These are phyloP conservation scores for Komagataella pastoris DNA, from an alignment of 805 yeast genomes.

Conservation along the genomic window DNA sequence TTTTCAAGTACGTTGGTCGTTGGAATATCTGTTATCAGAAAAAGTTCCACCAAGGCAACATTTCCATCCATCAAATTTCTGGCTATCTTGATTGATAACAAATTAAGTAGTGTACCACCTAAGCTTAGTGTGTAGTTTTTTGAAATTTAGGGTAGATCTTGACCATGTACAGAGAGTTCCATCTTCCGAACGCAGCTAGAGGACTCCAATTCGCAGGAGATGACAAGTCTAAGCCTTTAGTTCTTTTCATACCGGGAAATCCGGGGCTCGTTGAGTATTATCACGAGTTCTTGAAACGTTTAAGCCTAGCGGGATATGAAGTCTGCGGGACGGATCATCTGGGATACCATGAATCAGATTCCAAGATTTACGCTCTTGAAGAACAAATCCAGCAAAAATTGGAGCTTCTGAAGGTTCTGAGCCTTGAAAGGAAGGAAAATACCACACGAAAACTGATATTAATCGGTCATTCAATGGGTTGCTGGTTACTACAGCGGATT, in stretches of 20 bases:
- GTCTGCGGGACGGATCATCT: neutral
- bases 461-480: conserved; percentile 64
- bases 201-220: neutral
- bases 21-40: conserved; percentile 11
- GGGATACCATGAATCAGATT: neutral
- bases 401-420: conserved; percentile 27
- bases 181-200: neutral
- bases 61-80: neutral
- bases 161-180: neutral
- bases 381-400: conserved; percentile 49
- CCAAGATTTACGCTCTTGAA: conserved; percentile 24
- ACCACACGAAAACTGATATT: conserved; percentile 25
- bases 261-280: conserved; percentile 66
- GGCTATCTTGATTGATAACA: neutral
- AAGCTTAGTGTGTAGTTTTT: neutral
- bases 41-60: neutral
- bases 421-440: conserved; percentile 6
- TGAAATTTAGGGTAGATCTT: neutral
- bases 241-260: conserved; percentile 62
- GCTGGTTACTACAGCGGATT: conserved; percentile 46
- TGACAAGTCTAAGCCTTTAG: conserved; percentile 17
- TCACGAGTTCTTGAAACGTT: conserved; percentile 29
- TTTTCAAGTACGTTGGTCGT: conserved; percentile 7
- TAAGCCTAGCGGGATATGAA: neutral
- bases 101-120: neutral